These are phyloP conservation scores for Lasiodiplodia gonubiensis DNA, from an alignment of 2,329 filamentous ascomycete genomes.

Conservation along the genomic window DNA sequence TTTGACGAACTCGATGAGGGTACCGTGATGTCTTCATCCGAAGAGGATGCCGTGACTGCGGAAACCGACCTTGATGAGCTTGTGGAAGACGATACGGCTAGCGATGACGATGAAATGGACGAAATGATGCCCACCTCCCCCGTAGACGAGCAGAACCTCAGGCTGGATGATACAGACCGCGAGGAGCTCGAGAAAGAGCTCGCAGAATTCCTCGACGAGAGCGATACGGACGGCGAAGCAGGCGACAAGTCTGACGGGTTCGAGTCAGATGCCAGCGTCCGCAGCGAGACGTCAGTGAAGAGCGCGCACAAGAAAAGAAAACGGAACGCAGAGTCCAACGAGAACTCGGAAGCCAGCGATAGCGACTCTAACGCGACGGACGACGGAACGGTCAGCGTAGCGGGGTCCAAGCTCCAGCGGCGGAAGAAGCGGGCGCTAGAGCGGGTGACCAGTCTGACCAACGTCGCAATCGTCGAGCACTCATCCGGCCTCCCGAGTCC, in stretches of 20 bases:
- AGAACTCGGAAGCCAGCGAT: slow-evolving; percentile 48
- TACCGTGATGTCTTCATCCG: slow-evolving; percentile 46
- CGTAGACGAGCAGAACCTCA: slow-evolving; percentile 30
- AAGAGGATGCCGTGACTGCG: slow-evolving; percentile 52
- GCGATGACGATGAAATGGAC: slow-evolving; percentile 37
- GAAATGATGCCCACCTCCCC: slow-evolving; percentile 25
- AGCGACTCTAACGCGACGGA: slow-evolving; percentile 43
- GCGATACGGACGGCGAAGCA: slow-evolving; percentile 45
- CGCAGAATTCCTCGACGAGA: slow-evolving; percentile 70
- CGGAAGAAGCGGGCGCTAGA: slow-evolving; percentile 55
- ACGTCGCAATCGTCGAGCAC: slow-evolving; percentile 48
- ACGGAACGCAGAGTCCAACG: slow-evolving; percentile 38
- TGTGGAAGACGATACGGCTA: slow-evolving; percentile 42
- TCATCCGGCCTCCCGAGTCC: slow-evolving; percentile 49
- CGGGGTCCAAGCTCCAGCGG: slow-evolving; percentile 51
- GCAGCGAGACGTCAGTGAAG: slow-evolving; percentile 42
- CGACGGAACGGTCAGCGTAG: slow-evolving; percentile 33
- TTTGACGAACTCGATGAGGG: slow-evolving; percentile 45
- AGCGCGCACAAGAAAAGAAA: slow-evolving; percentile 46
- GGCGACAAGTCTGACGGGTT: slow-evolving; percentile 35
- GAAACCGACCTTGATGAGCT: slow-evolving; percentile 30
- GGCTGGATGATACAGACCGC: slow-evolving; percentile 49
- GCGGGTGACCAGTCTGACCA: slow-evolving; percentile 54
- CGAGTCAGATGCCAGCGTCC: slow-evolving; percentile 45
- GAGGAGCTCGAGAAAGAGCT: slow-evolving; percentile 66